These are phyloP conservation scores for Syncephalis plumigaleata DNA, from an alignment of 371 early-diverging fungal genomes.

Conservation along the genomic window DNA sequence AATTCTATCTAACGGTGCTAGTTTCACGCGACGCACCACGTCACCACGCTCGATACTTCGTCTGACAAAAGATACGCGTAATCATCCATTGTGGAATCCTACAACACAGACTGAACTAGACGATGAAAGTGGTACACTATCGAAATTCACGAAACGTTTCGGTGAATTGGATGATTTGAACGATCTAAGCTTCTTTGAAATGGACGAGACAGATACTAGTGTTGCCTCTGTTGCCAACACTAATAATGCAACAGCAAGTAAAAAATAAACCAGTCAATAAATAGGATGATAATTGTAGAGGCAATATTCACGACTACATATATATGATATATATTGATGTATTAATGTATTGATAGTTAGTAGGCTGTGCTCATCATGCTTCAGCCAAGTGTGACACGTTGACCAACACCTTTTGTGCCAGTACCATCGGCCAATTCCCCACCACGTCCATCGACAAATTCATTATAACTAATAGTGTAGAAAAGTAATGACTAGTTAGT, in stretches of 20 bases:
- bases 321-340: no score
- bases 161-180: constrained; percentile 41
- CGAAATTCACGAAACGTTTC: constrained; percentile 57
- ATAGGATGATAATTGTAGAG: no score
- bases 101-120: constrained; percentile 15
- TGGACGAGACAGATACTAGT: not conserved
- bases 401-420: constrained; percentile 44
- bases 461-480: constrained; percentile 21
- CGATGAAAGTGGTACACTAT: constrained; percentile 53
- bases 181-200: constrained; percentile 1
- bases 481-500: constrained; percentile 9
- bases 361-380: no score
- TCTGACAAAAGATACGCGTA: constrained; percentile 79
- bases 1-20: constrained; percentile 76
- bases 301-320: no score
- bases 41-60: constrained; percentile 70
- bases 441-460: constrained; percentile 44
- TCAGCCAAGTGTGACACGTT: constrained; percentile 40
- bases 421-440: constrained; percentile 47
- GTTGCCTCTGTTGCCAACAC: not conserved
- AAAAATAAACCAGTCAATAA: no score
- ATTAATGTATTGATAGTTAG: no score
- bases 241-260: no score
- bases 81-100: constrained; percentile 90
- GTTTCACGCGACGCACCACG: constrained; percentile 64